Evolutionary conservation across 1,284 basidiomycete species (phyloP).

Genomic region (Wolfiporia cocos): DNA sequence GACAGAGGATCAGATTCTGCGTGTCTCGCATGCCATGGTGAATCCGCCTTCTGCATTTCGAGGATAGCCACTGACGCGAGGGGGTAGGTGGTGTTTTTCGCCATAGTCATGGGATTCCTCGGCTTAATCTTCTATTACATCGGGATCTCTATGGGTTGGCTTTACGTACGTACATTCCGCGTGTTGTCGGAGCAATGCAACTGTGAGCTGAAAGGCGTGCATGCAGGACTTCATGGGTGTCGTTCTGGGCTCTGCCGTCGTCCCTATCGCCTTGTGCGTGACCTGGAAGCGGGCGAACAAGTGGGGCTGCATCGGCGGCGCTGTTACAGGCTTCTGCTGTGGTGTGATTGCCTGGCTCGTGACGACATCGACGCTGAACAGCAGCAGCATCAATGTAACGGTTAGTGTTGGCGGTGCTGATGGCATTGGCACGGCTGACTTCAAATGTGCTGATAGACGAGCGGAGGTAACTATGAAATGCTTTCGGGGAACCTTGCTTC

Average conservation of each 20-base stretch:
- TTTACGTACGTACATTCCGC: slow-evolving; percentile 47
- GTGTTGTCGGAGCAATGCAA: too few relatives aligned
- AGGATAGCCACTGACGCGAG: not conserved
- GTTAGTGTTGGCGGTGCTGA: too few relatives aligned
- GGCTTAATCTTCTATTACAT: slow-evolving; percentile 88
- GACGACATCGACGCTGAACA: slow-evolving; percentile 69
- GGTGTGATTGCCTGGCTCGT: slow-evolving; percentile 83
- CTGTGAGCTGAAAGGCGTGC: too few relatives aligned
- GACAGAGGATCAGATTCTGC: slow-evolving; percentile 51
- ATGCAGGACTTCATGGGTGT: slow-evolving; percentile 76
- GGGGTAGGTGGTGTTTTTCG: slow-evolving; percentile 61
- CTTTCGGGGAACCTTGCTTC: slow-evolving; percentile 86
- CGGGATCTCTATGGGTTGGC: slow-evolving; percentile 86
- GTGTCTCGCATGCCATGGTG: slow-evolving; percentile 40
- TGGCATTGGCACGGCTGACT: too few relatives aligned
- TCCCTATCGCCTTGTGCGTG: slow-evolving; percentile 80
- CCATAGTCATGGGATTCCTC: slow-evolving; percentile 74
- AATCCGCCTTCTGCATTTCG: slow-evolving; percentile 2
- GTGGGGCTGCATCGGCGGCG: slow-evolving; percentile 69
- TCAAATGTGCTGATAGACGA: too few relatives aligned
- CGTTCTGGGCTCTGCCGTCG: slow-evolving; percentile 79
- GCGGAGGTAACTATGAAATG: slow-evolving; percentile 73
- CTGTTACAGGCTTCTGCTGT: slow-evolving; percentile 63
- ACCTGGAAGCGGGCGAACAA: slow-evolving; percentile 84
- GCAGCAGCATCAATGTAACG: slow-evolving; percentile 66